A percentile compares a stretch with the other conserved stretches of the same genome.
Evolutionary conservation across 805 yeast species (phyloP).

Genomic region (Maudiozyma serrabonitensis): DNA sequence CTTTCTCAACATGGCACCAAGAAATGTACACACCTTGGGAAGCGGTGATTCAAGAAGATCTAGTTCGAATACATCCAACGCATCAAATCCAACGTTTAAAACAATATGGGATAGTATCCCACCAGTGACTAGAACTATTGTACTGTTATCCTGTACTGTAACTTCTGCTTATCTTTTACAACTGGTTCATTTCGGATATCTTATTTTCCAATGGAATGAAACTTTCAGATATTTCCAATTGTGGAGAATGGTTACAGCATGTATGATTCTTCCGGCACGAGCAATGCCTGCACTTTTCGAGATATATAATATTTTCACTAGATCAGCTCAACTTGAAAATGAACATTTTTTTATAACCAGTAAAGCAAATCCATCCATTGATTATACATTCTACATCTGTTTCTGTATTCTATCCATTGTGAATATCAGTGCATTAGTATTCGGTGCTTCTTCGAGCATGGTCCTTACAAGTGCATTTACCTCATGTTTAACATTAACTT

Average conservation of each 20-base stretch:
- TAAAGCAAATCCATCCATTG: slow-evolving; percentile 9
- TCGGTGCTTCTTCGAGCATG: slow-evolving; percentile 9
- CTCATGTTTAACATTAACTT: slow-evolving; percentile 40
- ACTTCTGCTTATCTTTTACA: slow-evolving; percentile 33
- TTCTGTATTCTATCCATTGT: slow-evolving; percentile 14
- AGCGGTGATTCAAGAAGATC: not conserved
- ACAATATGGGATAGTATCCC: slow-evolving; percentile 35
- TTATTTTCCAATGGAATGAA: slow-evolving; percentile 14
- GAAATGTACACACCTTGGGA: slow-evolving; percentile 10
- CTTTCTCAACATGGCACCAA: slow-evolving; percentile 1
- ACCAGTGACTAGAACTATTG: slow-evolving; percentile 50
- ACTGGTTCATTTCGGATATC: slow-evolving; percentile 18
- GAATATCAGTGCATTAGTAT: slow-evolving; percentile 4
- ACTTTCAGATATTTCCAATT: slow-evolving; percentile 14
- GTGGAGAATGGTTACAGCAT: slow-evolving; percentile 25
- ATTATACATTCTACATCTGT: slow-evolving; percentile 20
- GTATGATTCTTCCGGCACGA: slow-evolving; percentile 15
- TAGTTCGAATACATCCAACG: not conserved
- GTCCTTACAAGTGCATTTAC: slow-evolving; percentile 19
- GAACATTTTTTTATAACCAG: slow-evolving; percentile 12
- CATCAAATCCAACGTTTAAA: slow-evolving; percentile 1
- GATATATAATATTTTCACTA: slow-evolving; percentile 20
- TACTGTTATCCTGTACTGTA: slow-evolving; percentile 37
- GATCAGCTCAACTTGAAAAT: slow-evolving; percentile 21
- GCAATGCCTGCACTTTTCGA: slow-evolving; percentile 22